Evolutionary conservation across 176 grass and related monocot genomes (phyloP), one percentile per base, ranked within the genome.

Genomic region (Puya raimondii): DNA sequence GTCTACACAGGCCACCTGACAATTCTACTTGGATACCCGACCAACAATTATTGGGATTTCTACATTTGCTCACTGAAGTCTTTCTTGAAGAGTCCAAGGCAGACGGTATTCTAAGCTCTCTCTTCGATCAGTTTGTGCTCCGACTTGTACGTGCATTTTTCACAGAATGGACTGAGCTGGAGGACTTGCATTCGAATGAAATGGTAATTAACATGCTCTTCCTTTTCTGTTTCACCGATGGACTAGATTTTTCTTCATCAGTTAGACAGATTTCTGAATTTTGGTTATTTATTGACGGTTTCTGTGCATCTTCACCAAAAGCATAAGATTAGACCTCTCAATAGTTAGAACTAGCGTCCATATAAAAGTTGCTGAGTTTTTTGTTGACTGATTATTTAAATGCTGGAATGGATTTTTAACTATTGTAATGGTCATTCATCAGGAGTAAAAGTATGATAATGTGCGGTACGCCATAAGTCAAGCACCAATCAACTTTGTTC

Each of bases 1-100:
- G 73, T 56, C 68, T 70, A 72, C 70, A 75, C 12, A 33, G 54
- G 16, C 22, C 23, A 76, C 9, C n/a, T 67, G 23, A 76, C 48
- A 51, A 47, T 47, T 42, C 4, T 18, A 66, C 51, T 65, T 47
- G 65, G 63, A 63, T 52, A 12, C 64, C 71, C 52, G 85, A 89
- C 72, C 86, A 86, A 69, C 84, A 95, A 51, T 86, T 95, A 73
- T 75, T 86, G 52, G 86, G 87, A 74, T 87, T 95, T 21, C 80
- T 95, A 23, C 76, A 93, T 73, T 77, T 89, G 51, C 77, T 88
- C 48, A 73, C 80, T 1, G 90, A 93, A 61, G 83, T 89, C 51
- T 84, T 80, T 48, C 80, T 93, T 0, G 90, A 93, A 70, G 86
- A 93, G 71, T 90, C 80, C 50, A 82, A 68, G 82, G 71, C 80